Evolutionary conservation across 1,139 yeast species (phyloP).

Genomic region (Geotrichum siamense): DNA sequence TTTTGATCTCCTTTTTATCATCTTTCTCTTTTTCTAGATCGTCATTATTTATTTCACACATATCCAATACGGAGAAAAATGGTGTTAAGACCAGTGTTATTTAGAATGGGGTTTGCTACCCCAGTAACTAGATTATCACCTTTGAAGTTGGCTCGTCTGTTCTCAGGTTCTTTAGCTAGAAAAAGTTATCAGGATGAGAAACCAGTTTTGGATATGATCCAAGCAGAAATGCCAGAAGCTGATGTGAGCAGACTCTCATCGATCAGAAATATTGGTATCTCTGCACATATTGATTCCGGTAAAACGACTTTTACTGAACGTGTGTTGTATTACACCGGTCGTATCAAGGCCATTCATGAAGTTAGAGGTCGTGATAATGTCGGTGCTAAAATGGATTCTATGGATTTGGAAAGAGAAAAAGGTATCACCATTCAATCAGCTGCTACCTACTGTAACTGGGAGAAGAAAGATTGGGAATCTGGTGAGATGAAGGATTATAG

Average conservation of each 20-base stretch:
- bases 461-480: slow-evolving; percentile 40
- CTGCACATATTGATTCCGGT: slow-evolving; percentile 97
- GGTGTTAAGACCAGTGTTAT: neutral
- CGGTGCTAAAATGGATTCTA: slow-evolving; percentile 98
- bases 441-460: slow-evolving; percentile 97
- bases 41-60: no score
- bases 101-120: neutral
- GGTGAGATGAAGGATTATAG: slow-evolving; percentile 51
- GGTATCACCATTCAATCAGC: slow-evolving; percentile 99
- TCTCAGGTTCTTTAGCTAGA: slow-evolving; percentile 11
- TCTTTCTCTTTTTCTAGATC: no score
- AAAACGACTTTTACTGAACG: slow-evolving; percentile 97
- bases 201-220: slow-evolving; percentile 37
- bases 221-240: slow-evolving; percentile 44
- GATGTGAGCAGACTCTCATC: slow-evolving; percentile 51
- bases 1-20: no score
- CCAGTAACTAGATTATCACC: neutral
- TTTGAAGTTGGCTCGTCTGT: slow-evolving; percentile 2
- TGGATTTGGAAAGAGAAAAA: slow-evolving; percentile 95
- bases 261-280: slow-evolving; percentile 91
- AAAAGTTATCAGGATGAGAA: slow-evolving; percentile 32
- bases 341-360: slow-evolving; percentile 96
- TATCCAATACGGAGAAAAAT: no score
- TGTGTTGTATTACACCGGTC: slow-evolving; percentile 90
- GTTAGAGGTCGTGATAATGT: slow-evolving; percentile 97